A percentile compares a stretch with the other conserved stretches of the same genome.
Evolutionary conservation across 371 early-diverging fungal genomes (phyloP).

Genomic region (Lichtheimia ramosa): DNA sequence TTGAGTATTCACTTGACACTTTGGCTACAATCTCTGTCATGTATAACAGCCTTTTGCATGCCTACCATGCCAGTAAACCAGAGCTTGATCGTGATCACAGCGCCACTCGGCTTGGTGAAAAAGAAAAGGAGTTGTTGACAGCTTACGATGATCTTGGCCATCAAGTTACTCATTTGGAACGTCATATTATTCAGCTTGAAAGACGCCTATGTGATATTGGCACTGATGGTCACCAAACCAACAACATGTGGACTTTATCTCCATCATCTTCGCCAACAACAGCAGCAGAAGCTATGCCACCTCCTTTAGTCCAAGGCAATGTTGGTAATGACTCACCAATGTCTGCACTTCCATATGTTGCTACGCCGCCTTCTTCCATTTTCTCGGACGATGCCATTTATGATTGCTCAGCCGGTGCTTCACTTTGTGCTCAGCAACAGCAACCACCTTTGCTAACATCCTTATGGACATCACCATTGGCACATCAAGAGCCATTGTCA

Average conservation of each 20-base stretch:
- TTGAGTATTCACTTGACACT: conserved; percentile 37
- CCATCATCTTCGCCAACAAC: background rate
- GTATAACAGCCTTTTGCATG: conserved; percentile 39
- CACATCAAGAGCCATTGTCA: too few species aligned
- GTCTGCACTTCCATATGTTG: conserved; percentile 1
- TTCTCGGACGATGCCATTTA: too few species aligned
- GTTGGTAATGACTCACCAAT: background rate
- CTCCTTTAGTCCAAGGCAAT: background rate
- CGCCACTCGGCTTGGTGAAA: conserved; percentile 38
- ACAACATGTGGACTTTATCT: background rate
- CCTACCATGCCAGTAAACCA: conserved; percentile 29
- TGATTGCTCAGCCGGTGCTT: too few species aligned
- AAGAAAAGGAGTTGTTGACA: conserved; percentile 48
- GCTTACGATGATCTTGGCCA: conserved; percentile 48
- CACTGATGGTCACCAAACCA: background rate
- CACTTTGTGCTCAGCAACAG: too few species aligned
- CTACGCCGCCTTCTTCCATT: conserved; percentile 1
- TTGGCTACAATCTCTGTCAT: conserved; percentile 44
- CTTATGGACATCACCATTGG: too few species aligned
- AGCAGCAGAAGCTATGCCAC: background rate
- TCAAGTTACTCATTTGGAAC: conserved; percentile 41
- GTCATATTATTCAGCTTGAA: conserved; percentile 34
- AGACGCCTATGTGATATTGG: conserved; percentile 16
- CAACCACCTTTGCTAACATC: too few species aligned
- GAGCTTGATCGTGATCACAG: conserved; percentile 25